These are phyloP conservation scores for Pittosporum tobira DNA, from an alignment of 129 eudicot species.

Conservation along the genomic window DNA sequence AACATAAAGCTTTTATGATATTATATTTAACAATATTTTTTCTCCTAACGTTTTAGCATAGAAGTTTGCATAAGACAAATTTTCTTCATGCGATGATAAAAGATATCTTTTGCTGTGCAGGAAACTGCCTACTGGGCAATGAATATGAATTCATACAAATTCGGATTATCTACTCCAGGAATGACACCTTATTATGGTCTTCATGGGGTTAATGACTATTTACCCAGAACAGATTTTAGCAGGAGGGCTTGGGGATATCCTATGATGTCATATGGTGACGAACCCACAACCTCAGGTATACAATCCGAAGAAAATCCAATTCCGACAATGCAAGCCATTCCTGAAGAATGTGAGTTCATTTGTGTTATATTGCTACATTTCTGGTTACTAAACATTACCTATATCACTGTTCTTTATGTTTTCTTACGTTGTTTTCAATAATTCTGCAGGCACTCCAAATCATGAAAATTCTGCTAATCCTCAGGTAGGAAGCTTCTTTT, in stretches of 20 bases:
- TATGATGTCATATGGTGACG: constrained; percentile 43
- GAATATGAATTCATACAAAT: constrained; percentile 75
- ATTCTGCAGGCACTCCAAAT: constrained; percentile 48
- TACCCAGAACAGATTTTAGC: constrained; percentile 49
- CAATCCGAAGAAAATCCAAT: constrained; percentile 39
- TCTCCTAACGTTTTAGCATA: neutral
- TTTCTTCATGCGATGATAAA: constrained; percentile 12
- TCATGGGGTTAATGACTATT: constrained; percentile 39
- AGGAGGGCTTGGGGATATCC: constrained; percentile 85
- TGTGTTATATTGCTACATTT: constrained; percentile 7
- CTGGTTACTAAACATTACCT: constrained; percentile 6
- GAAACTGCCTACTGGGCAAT: constrained; percentile 70
- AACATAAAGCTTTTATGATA: neutral
- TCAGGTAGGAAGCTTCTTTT: constrained; percentile 40
- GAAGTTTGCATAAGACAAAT: neutral
- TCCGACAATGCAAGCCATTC: constrained; percentile 53
- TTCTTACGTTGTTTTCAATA: constrained; percentile 13
- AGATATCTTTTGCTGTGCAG: constrained; percentile 27
- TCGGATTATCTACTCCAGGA: constrained; percentile 47
- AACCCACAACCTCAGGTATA: constrained; percentile 32
- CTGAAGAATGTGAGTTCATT: constrained; percentile 73
- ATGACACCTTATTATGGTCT: constrained; percentile 60
- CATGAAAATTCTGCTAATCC: constrained; percentile 39
- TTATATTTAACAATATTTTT: neutral
- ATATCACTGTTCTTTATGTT: too few species aligned